Evolutionary conservation across 2,329 filamentous ascomycete species (phyloP).

Genomic region (Pochonia chlamydosporia): DNA sequence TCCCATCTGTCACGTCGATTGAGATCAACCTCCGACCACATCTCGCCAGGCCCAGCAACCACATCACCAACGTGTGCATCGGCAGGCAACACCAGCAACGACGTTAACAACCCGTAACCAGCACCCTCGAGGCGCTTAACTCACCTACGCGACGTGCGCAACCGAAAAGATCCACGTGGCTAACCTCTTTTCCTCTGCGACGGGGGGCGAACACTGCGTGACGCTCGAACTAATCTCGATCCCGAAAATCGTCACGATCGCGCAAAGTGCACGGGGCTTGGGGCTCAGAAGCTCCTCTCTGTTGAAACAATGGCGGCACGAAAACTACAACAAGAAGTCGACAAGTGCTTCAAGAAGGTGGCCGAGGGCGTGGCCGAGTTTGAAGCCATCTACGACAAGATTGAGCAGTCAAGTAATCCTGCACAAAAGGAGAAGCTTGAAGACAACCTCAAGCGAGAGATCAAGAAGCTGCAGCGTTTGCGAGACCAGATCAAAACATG

Average conservation of each 20-base stretch:
- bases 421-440: conserved; percentile 98
- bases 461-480: conserved; percentile 97
- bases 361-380: conserved; percentile 88
- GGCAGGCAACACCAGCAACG: neutral
- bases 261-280: neutral
- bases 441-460: conserved; percentile 96
- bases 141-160: conserved; percentile 1
- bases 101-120: neutral
- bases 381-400: conserved; percentile 95
- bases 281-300: neutral
- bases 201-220: neutral
- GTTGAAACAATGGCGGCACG: conserved; percentile 73
- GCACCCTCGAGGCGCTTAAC: neutral
- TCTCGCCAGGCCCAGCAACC: neutral
- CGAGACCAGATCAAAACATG: conserved; percentile 99
- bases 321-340: conserved; percentile 96
- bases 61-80: conserved; percentile 5
- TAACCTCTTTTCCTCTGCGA: neutral
- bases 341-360: conserved; percentile 99
- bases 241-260: neutral
- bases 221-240: neutral
- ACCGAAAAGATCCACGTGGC: neutral
- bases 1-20: conserved; percentile 12
- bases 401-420: conserved; percentile 83
- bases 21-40: conserved; percentile 3